Evolutionary conservation across 1,284 basidiomycete species (phyloP).

Genomic region (Microbotryum scabiosae): DNA sequence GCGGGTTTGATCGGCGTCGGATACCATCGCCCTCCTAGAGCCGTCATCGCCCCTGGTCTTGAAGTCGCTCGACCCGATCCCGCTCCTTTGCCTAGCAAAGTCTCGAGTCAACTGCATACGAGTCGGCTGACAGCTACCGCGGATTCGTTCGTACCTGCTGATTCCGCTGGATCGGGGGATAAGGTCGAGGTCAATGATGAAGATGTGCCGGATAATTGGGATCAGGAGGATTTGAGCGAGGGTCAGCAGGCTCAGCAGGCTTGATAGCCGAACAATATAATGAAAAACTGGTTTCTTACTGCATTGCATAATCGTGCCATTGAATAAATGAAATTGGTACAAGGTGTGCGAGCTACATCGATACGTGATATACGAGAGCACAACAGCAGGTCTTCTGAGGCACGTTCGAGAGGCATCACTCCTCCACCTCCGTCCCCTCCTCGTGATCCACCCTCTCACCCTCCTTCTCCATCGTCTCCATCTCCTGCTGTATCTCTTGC

Average conservation of each 20-base stretch:
- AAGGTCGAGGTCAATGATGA: background rate
- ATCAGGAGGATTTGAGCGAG: slow-evolving; percentile 4
- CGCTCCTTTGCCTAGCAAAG: background rate
- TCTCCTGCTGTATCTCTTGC: no score
- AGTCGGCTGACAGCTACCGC: slow-evolving; percentile 2
- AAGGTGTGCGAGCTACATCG: no score
- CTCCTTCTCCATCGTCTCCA: background rate
- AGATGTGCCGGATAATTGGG: slow-evolving; percentile 26
- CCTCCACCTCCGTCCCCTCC: background rate
- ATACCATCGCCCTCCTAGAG: slow-evolving; percentile 19
- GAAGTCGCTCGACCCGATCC: slow-evolving; percentile 8
- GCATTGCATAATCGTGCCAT: no score
- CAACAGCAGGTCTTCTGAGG: no score
- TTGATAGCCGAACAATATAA: no score
- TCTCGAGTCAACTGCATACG: background rate
- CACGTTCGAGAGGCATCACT: background rate
- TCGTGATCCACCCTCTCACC: background rate
- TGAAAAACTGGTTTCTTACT: no score
- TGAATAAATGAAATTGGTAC: no score
- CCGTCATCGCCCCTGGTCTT: slow-evolving; percentile 15
- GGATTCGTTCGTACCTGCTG: background rate
- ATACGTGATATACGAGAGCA: no score
- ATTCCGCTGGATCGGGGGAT: background rate
- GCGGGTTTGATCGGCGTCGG: background rate
- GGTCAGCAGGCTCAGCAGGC: no score